Evolutionary conservation across 2,329 filamentous ascomycete genomes (phyloP).

Genomic region (Didymella segeticola): DNA sequence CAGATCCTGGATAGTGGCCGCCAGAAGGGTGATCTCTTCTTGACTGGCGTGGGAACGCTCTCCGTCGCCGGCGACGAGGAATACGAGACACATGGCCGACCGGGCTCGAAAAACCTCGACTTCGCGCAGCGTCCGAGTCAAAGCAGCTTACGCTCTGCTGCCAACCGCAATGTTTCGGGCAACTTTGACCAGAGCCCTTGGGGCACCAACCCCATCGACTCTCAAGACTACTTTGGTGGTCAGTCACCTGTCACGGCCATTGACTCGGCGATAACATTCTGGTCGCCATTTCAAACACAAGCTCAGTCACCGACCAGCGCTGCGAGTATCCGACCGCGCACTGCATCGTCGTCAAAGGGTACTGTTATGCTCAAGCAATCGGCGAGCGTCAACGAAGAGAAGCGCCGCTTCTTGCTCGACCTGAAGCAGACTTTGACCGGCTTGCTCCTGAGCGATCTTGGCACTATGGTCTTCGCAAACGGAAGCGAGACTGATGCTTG

Average conservation of each 20-base stretch:
- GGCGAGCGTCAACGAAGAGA: slow-evolving; percentile 68
- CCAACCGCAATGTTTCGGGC: slow-evolving; percentile 70
- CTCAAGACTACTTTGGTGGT: slow-evolving; percentile 73
- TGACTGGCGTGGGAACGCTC: slow-evolving; percentile 56
- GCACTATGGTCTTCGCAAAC: slow-evolving; percentile 81
- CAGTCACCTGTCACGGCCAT: slow-evolving; percentile 73
- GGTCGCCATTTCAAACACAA: slow-evolving; percentile 81
- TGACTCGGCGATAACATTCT: slow-evolving; percentile 81
- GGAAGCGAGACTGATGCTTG: slow-evolving; percentile 94
- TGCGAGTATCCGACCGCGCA: slow-evolving; percentile 68
- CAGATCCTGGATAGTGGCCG: slow-evolving; percentile 61
- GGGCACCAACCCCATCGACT: slow-evolving; percentile 70
- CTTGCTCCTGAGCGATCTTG: slow-evolving; percentile 86
- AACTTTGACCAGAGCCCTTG: slow-evolving; percentile 74
- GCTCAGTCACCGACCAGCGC: slow-evolving; percentile 68
- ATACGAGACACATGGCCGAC: slow-evolving; percentile 49
- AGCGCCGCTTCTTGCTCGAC: slow-evolving; percentile 77
- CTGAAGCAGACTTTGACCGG: slow-evolving; percentile 82
- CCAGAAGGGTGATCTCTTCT: slow-evolving; percentile 57
- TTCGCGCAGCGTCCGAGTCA: slow-evolving; percentile 60
- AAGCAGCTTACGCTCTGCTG: slow-evolving; percentile 64
- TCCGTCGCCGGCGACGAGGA: slow-evolving; percentile 58
- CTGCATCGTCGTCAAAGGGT: slow-evolving; percentile 71
- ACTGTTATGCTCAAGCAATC: slow-evolving; percentile 67
- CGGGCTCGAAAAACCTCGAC: slow-evolving; percentile 52